Conservation (phyloP, 192 early-diverging fungal species). For the Coemansia sp. region DNA sequence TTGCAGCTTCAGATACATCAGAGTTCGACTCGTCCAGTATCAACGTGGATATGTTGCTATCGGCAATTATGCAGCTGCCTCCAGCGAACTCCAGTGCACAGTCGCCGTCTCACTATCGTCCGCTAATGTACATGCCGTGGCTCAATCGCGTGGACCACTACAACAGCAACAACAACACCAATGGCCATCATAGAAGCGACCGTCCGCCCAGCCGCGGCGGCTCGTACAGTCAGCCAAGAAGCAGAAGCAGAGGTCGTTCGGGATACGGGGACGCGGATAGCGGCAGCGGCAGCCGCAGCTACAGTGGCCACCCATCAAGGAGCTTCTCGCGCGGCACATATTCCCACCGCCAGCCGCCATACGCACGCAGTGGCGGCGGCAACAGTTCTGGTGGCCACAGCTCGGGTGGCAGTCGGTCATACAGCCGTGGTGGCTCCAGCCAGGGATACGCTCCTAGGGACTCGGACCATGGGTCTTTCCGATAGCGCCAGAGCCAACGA, state of each 20-base stretch:
- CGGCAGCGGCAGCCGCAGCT: conserved; percentile 7
- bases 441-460: conserved; percentile 2
- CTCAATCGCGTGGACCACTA: conserved; percentile 8
- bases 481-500: background rate
- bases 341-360: conserved; percentile 34
- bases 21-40: conserved; percentile 20
- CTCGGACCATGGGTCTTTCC: conserved; percentile 1
- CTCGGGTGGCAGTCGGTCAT: background rate
- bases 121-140: conserved; percentile 46
- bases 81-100: background rate
- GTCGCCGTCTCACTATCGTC: conserved; percentile 42
- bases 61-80: conserved; percentile 20
- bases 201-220: conserved; percentile 12
- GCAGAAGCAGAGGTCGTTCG: conserved; percentile 31
- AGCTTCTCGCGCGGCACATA: conserved; percentile 16
- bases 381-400: too few species aligned
- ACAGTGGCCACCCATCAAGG: conserved; percentile 8
- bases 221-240: conserved; percentile 5
- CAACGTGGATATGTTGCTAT: conserved; percentile 28
- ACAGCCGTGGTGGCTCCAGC: background rate
- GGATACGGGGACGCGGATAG: conserved; percentile 21
- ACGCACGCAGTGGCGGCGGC: conserved; percentile 29
- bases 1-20: conserved; percentile 24
- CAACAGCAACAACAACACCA: too few species aligned
- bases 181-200: conserved; percentile 4